Percentiles rank a stretch among this genome's conserved stretches.
phyloP scores from a whole-genome alignment of 306 rosid species.

The Citrullus mucosospermus region DNA sequence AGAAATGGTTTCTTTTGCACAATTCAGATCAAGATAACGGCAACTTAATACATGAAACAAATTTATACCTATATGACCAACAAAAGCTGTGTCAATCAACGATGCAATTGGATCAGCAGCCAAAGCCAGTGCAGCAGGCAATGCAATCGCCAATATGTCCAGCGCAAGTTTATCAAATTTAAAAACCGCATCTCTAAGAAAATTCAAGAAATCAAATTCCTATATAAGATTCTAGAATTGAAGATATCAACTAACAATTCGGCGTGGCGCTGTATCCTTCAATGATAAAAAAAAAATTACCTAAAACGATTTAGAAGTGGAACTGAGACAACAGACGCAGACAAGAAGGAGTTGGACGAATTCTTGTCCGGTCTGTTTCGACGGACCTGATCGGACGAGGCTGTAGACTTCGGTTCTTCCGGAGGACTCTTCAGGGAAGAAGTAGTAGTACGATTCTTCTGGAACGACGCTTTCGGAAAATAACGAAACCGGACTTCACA shows the following conservation, averaged over 20 bases:
- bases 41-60: conserved; percentile 1
- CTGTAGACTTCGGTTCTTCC: conserved; percentile 11
- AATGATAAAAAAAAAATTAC: conserved; percentile 6
- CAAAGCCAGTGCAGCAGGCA: conserved; percentile 88
- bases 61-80: conserved; percentile 77
- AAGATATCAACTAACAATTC: neutral
- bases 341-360: conserved; percentile 6
- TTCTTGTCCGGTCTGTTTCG: neutral
- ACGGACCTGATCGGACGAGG: neutral
- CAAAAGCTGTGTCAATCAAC: conserved; percentile 83
- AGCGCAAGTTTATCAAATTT: conserved; percentile 45
- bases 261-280: neutral
- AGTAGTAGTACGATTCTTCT: conserved; percentile 1
- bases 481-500: conserved; percentile 8
- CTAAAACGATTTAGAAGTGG: conserved; percentile 20
- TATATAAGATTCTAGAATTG: neutral
- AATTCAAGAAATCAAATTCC: neutral
- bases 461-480: conserved; percentile 14
- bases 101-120: conserved; percentile 83
- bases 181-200: conserved; percentile 21
- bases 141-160: conserved; percentile 74
- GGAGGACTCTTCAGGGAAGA: conserved; percentile 19
- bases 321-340: neutral
- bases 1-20: neutral
- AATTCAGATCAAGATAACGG: neutral